phyloP scores from a whole-genome alignment of 2,329 filamentous ascomycete species.

The Myrmaecium sp. region DNA sequence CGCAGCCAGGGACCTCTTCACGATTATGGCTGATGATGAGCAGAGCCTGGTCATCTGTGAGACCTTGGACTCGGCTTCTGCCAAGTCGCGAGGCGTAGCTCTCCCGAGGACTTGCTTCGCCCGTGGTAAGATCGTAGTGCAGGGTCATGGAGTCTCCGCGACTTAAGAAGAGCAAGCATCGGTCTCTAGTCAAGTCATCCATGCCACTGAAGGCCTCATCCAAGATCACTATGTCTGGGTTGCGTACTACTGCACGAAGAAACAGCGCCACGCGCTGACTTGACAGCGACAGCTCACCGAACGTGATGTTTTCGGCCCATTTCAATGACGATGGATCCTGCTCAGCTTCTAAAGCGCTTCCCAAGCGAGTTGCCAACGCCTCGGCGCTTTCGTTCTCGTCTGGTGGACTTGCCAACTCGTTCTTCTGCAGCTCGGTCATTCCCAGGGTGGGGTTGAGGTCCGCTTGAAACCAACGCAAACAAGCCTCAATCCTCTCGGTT shows the following conservation, averaged over 20 bases:
- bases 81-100: too few relatives aligned
- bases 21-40: conserved; percentile 84
- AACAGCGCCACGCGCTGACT: conserved; percentile 76
- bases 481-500: conserved; percentile 45
- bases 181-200: conserved; percentile 51
- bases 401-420: background rate
- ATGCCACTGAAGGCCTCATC: conserved; percentile 36
- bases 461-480: conserved; percentile 57
- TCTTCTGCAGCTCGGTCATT: conserved; percentile 3
- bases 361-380: background rate
- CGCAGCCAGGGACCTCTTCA: conserved; percentile 73
- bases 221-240: conserved; percentile 31
- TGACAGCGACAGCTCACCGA: conserved; percentile 62
- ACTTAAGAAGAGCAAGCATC: conserved; percentile 65
- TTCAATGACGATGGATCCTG: conserved; percentile 16
- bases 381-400: background rate
- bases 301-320: conserved; percentile 53
- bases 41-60: conserved; percentile 58
- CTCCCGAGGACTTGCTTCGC: background rate
- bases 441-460: conserved; percentile 47
- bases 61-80: conserved; percentile 38
- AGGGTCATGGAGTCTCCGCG: conserved; percentile 23
- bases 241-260: conserved; percentile 34
- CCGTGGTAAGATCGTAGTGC: conserved; percentile 18
- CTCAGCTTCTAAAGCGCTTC: too few relatives aligned